Base-by-base conservation (phyloP, 257 asterid genomes). In the Gentiana dahurica region DNA sequence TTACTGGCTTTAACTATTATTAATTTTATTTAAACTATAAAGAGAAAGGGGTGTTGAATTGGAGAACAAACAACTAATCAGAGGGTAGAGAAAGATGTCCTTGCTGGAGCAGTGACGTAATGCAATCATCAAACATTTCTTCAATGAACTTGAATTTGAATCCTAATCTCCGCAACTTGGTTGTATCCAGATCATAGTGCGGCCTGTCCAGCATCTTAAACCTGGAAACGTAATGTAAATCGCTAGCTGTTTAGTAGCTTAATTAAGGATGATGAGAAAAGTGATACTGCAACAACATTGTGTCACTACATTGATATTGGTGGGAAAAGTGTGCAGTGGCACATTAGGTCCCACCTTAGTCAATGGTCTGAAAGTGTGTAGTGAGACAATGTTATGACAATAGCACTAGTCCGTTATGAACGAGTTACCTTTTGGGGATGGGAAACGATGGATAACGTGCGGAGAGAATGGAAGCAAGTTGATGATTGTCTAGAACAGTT, bases 121-220 rank as follows among this genome's bases (percentile, higher is more conserved):
- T 65, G 62, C 94, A 84, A 43, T 90, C 96, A 39, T 87, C 92
- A 37, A 90, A 87, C 98, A 87, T 89, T 69, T 81, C 87, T 65
- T 80, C 77, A 6, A 87, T 66, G 41, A 89, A 71, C 74, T 68
- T 87, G 79, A 81, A 87, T 69, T 71, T 69, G 75, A 84, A 71
- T 70, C 94, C 94, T 59, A 84, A 39, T 8, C 44, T 69, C 75
- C 66, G 62, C 65, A 82, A 48, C 62, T 89, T 86, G 8, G 78
- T 67, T 45, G 81, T 72, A 41, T 77, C 70, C n/a, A 86, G 70
- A 2, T 81, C 93, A 62, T 89, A 89, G 47, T 53, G 58, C 12
- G 87, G 88, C 52, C 86, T 77, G 36, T 73, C 90, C 5, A 65
- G 75, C 63, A 66, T 79, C 73, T 67, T 60, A 47, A 89, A 86